Percentiles rank a stretch among this genome's conserved stretches.
Evolutionary conservation across 495 filamentous ascomycete species (phyloP).

Genomic region (Alectoria sarmentosa): DNA sequence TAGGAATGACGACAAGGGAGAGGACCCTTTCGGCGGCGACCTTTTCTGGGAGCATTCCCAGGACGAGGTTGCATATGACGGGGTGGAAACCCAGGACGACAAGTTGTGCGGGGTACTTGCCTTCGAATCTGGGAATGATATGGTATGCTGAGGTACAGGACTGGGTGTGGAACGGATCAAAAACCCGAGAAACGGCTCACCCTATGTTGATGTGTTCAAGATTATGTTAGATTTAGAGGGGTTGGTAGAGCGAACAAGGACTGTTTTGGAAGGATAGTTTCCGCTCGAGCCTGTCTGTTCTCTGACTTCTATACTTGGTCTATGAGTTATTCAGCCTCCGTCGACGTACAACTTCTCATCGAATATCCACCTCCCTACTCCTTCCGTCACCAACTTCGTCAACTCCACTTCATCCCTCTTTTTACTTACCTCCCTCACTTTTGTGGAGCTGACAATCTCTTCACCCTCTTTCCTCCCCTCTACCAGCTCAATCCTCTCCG

Average conservation of each 20-base stretch:
- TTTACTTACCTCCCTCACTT: constrained; percentile 57
- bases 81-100: neutral
- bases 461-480: constrained; percentile 49
- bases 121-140: neutral
- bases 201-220: neutral
- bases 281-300: neutral
- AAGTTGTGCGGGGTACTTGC: neutral
- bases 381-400: constrained; percentile 53
- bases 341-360: constrained; percentile 34
- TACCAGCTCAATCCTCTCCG: constrained; percentile 59
- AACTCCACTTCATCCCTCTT: constrained; percentile 49
- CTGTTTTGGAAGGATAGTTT: neutral
- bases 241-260: neutral
- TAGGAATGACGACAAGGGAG: neutral
- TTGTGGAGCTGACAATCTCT: constrained; percentile 68
- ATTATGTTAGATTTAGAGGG: neutral
- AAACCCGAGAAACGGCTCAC: neutral
- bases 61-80: neutral
- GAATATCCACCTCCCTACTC: constrained; percentile 53
- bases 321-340: constrained; percentile 2
- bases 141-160: neutral
- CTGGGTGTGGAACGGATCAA: neutral
- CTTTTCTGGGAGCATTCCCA: neutral
- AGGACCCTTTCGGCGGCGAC: constrained; percentile 1
- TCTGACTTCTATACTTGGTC: neutral